Evolutionary conservation across 306 rosid species (phyloP).

Genomic region (Leucaena leucocephala): DNA sequence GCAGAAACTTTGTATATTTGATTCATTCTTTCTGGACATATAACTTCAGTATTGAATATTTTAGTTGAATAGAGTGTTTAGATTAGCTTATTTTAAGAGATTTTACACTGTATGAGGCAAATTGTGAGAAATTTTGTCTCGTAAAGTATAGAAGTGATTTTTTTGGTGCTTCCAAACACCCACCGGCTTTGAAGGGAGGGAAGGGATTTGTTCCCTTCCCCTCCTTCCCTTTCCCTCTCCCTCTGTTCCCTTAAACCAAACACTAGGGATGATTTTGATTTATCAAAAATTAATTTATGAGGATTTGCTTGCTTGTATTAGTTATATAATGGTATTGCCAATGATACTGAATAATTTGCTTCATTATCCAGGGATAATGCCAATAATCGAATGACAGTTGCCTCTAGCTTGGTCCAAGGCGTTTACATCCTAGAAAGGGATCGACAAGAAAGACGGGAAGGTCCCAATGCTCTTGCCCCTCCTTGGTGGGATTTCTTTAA

Average conservation of each 20-base stretch:
- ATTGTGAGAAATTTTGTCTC: no score
- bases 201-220: background rate
- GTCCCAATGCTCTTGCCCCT: slow-evolving; percentile 74
- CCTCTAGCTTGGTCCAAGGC: slow-evolving; percentile 90
- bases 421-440: slow-evolving; percentile 84
- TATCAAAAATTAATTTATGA: background rate
- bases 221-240: no score
- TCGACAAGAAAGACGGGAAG: slow-evolving; percentile 71
- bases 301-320: slow-evolving; percentile 7
- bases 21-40: slow-evolving; percentile 3
- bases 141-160: no score
- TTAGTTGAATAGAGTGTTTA: background rate
- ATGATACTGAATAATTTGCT: background rate
- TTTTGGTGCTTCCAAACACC: no score
- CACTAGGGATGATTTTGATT: slow-evolving; percentile 16
- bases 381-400: slow-evolving; percentile 75
- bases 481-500: slow-evolving; percentile 94
- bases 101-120: no score
- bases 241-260: background rate
- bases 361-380: slow-evolving; percentile 66
- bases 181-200: background rate
- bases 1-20: background rate
- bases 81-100: no score
- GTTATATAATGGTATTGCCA: slow-evolving; percentile 14
- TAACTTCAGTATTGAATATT: slow-evolving; percentile 1